Base-by-base conservation (phyloP, 495 filamentous ascomycete species). In the Pyronema domesticum region DNA sequence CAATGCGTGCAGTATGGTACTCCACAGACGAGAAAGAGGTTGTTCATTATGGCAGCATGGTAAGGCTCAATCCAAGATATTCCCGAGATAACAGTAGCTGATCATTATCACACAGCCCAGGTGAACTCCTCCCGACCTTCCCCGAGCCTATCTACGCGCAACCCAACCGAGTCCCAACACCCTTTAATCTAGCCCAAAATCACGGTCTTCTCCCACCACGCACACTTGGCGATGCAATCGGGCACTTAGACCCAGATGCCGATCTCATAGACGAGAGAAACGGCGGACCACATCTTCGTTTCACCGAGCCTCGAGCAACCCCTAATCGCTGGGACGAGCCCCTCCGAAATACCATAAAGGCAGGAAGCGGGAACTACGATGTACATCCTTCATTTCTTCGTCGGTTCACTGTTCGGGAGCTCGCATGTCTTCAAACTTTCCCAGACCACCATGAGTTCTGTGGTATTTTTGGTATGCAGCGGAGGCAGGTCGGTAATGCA, bases 401-500 rank as follows among this genome's bases (percentile, higher is more conserved):
- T 0, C 66, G 71, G 0, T 85, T 83, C 54, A 93, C 83, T 0
- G 58, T 76, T 0, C 75, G 82, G 0, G 91, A 98, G 58, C 75
- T 83, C 36, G 85, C 89, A 0, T 72, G 76, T 9, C 61, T 95
- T 2, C 84, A 91, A 55, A 79, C 78, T 0, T 95, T 95, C 49
- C 86, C 87, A 0, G 10, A 69, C 0, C 66, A 70, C 1, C 82
- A 86, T 67, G 63, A 69, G 2, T 94, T 94, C 57, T 60, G 67
- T 0, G 68, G 67, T 0, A 45, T 58, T 3, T 62, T 59, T 7
- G 67, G 60, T 0, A 56, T 65, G 6, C 68, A 79, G 1, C 78
- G 75, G 54, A 81, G 73, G 58, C 85, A 91, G 62, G 85, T 95
- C 57, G 89, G 89, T 0, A 95, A 96, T 64, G 86, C 87, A 0